Evolutionary conservation across 2,329 filamentous ascomycete genomes (phyloP).

Genomic region (Colletotrichum destructivum): DNA sequence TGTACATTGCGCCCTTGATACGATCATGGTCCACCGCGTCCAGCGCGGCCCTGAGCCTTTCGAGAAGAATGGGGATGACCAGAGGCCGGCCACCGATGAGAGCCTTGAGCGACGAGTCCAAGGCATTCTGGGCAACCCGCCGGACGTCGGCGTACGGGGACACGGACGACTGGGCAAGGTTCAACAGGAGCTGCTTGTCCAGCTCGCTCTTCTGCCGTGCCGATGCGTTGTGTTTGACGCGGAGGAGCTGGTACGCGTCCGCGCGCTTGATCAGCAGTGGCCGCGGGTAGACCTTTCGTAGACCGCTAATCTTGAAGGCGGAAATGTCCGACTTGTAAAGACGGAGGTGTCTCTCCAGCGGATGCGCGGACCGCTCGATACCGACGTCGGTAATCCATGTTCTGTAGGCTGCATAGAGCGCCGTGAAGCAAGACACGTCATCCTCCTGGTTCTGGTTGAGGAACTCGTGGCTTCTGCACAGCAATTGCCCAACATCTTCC

Average conservation of each 20-base stretch:
- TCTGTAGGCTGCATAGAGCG: constrained; percentile 91
- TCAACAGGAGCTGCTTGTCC: constrained; percentile 86
- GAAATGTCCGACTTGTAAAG: constrained; percentile 89
- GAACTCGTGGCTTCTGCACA: constrained; percentile 90
- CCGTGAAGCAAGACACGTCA: constrained; percentile 95
- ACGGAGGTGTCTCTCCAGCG: constrained; percentile 87
- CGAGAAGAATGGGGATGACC: constrained; percentile 89
- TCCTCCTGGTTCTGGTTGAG: constrained; percentile 89
- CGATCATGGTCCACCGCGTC: constrained; percentile 86
- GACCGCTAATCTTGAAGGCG: constrained; percentile 93
- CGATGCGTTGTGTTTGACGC: constrained; percentile 93
- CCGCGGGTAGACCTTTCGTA: constrained; percentile 92
- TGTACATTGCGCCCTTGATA: constrained; percentile 96
- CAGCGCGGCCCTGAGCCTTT: constrained; percentile 83
- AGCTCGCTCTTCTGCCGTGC: constrained; percentile 91
- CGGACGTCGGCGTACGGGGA: constrained; percentile 96
- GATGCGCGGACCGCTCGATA: constrained; percentile 94
- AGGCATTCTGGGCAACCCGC: constrained; percentile 91
- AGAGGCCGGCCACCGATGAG: constrained; percentile 89
- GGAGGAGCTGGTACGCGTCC: constrained; percentile 93
- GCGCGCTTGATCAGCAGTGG: constrained; percentile 93
- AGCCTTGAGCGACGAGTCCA: constrained; percentile 93
- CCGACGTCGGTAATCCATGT: constrained; percentile 99
- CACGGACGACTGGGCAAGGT: constrained; percentile 90
- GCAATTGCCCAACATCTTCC: constrained; percentile 82